Evolutionary conservation across 805 yeast species (phyloP).

Genomic region (Wickerhamiella parazyma): DNA sequence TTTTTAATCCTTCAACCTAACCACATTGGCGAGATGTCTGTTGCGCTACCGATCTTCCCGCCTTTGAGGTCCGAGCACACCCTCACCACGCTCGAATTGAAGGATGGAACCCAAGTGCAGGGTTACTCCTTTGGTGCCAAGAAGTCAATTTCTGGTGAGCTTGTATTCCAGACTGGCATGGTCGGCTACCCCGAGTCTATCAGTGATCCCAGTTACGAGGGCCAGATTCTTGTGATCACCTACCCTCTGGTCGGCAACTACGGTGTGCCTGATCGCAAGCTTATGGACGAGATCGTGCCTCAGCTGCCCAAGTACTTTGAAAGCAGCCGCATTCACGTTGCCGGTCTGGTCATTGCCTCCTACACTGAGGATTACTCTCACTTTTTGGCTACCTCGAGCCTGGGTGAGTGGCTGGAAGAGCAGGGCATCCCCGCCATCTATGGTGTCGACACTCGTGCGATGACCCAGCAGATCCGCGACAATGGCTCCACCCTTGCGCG

Average conservation of each 20-base stretch:
- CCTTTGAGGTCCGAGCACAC: conserved; percentile 75
- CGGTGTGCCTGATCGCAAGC: conserved; percentile 89
- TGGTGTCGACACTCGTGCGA: conserved; percentile 93
- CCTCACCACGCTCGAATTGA: conserved; percentile 75
- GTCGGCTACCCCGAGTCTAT: conserved; percentile 97
- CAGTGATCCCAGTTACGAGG: conserved; percentile 96
- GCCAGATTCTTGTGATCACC: conserved; percentile 91
- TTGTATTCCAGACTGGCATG: conserved; percentile 99
- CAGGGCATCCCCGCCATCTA: conserved; percentile 91
- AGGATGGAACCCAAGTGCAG: conserved; percentile 72
- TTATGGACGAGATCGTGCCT: conserved; percentile 59
- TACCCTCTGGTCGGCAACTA: conserved; percentile 96
- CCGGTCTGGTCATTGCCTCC: conserved; percentile 93
- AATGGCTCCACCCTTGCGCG: conserved; percentile 90
- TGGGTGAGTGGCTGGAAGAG: conserved; percentile 85
- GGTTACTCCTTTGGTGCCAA: conserved; percentile 97
- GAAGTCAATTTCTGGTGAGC: conserved; percentile 82
- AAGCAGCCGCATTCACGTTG: conserved; percentile 81
- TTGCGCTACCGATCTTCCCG: conserved; percentile 73
- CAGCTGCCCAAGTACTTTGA: conserved; percentile 85
- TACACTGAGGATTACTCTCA: conserved; percentile 95
- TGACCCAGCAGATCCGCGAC: conserved; percentile 86
- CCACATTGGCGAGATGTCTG: conserved; percentile 10
- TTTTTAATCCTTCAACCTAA: conserved; percentile 3
- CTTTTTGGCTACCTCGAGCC: conserved; percentile 78